A percentile compares a stretch with the other conserved stretches of the same genome.
Conservation (phyloP, 2,329 filamentous ascomycete genomes). For the Zarea fungicola region DNA sequence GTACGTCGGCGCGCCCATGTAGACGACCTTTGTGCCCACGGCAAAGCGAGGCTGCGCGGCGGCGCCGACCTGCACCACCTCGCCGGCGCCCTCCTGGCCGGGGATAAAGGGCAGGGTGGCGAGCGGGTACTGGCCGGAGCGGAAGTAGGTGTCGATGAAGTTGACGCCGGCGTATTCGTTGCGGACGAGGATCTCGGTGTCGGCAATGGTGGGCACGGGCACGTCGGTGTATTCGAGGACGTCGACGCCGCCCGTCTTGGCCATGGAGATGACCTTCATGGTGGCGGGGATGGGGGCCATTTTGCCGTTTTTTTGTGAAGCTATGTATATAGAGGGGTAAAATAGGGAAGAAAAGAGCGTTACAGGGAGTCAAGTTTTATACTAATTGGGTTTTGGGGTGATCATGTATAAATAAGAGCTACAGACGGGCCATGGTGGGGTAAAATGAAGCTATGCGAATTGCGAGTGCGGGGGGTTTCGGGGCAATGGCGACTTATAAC, state of each 20-base stretch:
- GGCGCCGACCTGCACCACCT: conserved; percentile 56
- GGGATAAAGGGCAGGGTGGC: conserved; percentile 66
- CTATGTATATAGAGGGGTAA: no score
- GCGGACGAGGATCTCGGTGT: conserved; percentile 72
- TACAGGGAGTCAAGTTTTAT: no score
- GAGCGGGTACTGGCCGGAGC: conserved; percentile 71
- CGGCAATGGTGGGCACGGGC: conserved; percentile 59
- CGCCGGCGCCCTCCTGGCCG: conserved; percentile 74
- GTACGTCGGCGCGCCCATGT: conserved; percentile 50
- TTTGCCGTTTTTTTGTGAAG: no score
- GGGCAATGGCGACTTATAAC: no score
- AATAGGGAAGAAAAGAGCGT: no score
- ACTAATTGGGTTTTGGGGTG: no score
- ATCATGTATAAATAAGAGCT: no score
- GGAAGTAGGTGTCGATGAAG: conserved; percentile 90
- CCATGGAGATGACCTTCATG: conserved; percentile 62
- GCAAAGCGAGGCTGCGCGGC: conserved; percentile 50
- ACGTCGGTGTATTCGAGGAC: conserved; percentile 69
- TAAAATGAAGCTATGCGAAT: no score
- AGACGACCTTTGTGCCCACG: conserved; percentile 67
- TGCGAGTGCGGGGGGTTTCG: no score
- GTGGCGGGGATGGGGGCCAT: conserved; percentile 72
- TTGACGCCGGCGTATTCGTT: conserved; percentile 80
- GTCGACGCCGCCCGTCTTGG: conserved; percentile 60
- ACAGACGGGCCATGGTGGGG: no score